phyloP scores from a whole-genome alignment of 139 green algal species.

The Chlamydomonas eustigma region DNA sequence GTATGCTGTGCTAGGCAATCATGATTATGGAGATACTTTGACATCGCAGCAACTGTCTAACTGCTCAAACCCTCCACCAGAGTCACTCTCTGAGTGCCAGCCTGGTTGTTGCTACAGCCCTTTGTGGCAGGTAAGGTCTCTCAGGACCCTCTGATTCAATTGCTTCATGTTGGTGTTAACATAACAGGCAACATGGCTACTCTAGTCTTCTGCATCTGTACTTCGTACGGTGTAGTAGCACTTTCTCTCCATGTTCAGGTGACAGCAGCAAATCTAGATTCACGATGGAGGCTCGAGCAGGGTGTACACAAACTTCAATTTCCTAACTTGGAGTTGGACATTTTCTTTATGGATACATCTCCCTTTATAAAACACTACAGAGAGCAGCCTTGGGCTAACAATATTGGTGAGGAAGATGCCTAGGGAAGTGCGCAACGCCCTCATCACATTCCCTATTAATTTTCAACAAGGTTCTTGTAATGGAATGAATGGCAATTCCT shows the following conservation, averaged over 20 bases:
- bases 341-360: neutral
- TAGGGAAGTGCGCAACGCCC: too few species aligned
- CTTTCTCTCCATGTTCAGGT: too few species aligned
- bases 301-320: neutral
- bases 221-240: too few species aligned
- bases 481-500: too few species aligned
- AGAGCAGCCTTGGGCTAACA: neutral
- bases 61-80: neutral
- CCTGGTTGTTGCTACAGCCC: conserved; percentile 34
- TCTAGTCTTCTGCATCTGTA: too few species aligned
- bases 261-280: neutral
- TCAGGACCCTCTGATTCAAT: too few species aligned
- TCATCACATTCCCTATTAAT: too few species aligned
- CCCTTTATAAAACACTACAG: neutral
- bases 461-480: too few species aligned
- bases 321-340: neutral
- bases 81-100: neutral
- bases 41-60: neutral
- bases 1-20: conserved; percentile 62
- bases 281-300: conserved; percentile 5
- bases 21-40: conserved; percentile 46
- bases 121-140: conserved; percentile 39
- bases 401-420: neutral
- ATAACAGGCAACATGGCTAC: too few species aligned
- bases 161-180: too few species aligned